Evolutionary conservation across 164 flowering plant species (phyloP), one percentile per base, ranked within the genome.

Genomic region (Dillenia suffruticosa): DNA sequence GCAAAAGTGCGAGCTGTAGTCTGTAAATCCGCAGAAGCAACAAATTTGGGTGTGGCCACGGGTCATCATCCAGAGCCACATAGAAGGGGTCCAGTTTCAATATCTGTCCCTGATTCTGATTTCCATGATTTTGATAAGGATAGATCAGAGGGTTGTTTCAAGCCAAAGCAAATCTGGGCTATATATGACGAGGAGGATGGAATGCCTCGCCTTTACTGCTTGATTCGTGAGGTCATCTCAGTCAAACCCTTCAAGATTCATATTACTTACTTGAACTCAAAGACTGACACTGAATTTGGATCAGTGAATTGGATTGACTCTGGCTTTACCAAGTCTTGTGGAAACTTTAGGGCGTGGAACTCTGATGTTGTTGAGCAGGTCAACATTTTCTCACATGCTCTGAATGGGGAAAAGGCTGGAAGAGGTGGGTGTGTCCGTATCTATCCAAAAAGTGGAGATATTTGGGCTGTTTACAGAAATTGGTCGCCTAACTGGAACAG

Each of bases 141-240:
- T 57, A 79, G 97, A 63, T 72, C 83, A 22, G 98, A 94, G 69
- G 86, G 77, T 32, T 87, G 92, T 74, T 94, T 90, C 73, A 74
- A 79, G 71, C 81, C 88, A 15, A 86, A 89, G 71, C 98, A 94
- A 70, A 81, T 94, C 73, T 94, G 97, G 98, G 98, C 97, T 11
- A 9, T 86, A 13, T 93, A 93, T 70, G 98, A 93, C 68, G 96
- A 85, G 71, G 96, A 85, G 66, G 97, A 94, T 70, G 98, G 98
- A 3, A 94, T 94, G 96, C 98, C 98, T 58, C 87, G 98, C 5
- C 69, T 90, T 64, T 90, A 94, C 69, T 86, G 91, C 70, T 62
- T 83, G 68, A 79, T 91, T 54, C 94, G 89, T 15, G 70, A 89
- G 65, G 82, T 94, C 22, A 62, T 87, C 58, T 87, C 96, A 3